These are phyloP conservation scores for Suillus cothurnatus DNA, from an alignment of 768 basidiomycete species.

Conservation along the genomic window DNA sequence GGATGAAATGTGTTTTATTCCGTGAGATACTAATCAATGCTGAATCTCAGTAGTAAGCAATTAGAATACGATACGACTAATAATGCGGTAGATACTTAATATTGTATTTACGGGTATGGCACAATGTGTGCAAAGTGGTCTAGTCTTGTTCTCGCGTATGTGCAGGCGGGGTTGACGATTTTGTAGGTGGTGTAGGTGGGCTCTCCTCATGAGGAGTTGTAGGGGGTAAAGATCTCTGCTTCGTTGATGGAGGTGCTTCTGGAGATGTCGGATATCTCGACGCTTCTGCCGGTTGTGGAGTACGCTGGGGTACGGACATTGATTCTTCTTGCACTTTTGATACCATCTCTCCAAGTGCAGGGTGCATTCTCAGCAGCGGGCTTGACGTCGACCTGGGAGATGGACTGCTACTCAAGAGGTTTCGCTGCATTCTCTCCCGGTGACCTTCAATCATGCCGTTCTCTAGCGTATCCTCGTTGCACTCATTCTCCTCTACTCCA, in stretches of 20 bases:
- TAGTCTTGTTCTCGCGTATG: background rate
- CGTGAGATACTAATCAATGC: slow-evolving; percentile 2
- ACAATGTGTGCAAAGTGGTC: background rate
- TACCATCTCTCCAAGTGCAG: slow-evolving; percentile 7
- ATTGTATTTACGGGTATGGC: slow-evolving; percentile 3
- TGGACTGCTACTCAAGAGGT: background rate
- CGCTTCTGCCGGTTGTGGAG: background rate
- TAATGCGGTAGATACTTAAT: slow-evolving; percentile 1
- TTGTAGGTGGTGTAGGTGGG: background rate
- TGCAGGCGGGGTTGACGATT: background rate
- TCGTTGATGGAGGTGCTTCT: background rate
- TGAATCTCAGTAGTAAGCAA: background rate
- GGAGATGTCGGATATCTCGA: background rate
- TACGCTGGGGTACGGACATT: background rate
- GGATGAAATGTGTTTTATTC: background rate
- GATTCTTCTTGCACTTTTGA: slow-evolving; percentile 2
- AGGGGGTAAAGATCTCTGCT: background rate
- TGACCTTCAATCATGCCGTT: background rate
- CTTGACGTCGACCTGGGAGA: slow-evolving; percentile 2
- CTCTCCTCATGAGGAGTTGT: background rate
- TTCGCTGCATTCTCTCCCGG: background rate
- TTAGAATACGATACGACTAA: background rate
- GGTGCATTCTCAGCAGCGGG: slow-evolving; percentile 1
- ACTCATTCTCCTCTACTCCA: slow-evolving; percentile 68
- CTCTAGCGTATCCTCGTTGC: slow-evolving; percentile 2